These are phyloP conservation scores for Globisporangium apiculatum DNA, from an alignment of 352 stramenopile species.

Conservation along the genomic window DNA sequence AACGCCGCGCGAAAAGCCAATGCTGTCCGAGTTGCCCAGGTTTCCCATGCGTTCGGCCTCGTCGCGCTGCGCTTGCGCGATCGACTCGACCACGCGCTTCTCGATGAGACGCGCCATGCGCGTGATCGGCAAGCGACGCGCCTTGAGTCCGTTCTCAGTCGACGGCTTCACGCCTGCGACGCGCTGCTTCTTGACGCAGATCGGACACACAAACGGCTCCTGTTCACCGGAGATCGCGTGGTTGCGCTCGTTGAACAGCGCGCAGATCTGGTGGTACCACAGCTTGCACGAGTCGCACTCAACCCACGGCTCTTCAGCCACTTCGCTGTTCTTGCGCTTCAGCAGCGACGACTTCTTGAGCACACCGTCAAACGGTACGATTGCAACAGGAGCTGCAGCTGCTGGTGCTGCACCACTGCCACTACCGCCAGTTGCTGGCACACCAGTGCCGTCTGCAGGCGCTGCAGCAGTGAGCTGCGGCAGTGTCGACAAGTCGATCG, in stretches of 20 bases:
- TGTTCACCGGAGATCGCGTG: conserved; percentile 91
- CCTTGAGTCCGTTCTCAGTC: conserved; percentile 77
- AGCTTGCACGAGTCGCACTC: conserved; percentile 97
- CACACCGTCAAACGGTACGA: conserved; percentile 45
- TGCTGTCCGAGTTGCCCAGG: conserved; percentile 78
- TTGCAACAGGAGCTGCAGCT: conserved; percentile 14
- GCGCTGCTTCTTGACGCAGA: conserved; percentile 83
- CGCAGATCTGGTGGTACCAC: conserved; percentile 99
- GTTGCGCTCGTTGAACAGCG: conserved; percentile 98
- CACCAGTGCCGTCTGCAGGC: conserved; percentile 27
- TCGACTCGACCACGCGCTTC: conserved; percentile 63
- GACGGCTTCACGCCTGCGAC: conserved; percentile 63
- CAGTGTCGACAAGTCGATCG: conserved; percentile 88
- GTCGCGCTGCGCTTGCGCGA: conserved; percentile 69
- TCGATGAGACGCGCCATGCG: conserved; percentile 84
- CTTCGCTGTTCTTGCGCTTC: conserved; percentile 98
- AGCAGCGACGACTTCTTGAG: conserved; percentile 92
- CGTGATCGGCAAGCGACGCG: conserved; percentile 69
- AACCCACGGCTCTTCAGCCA: conserved; percentile 96
- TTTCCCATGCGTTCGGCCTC: conserved; percentile 74
- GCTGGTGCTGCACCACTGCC: conserved; percentile 4
- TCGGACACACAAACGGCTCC: conserved; percentile 81
- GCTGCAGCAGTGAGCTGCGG: conserved; percentile 65
- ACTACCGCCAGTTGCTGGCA: not conserved
- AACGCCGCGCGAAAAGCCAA: conserved; percentile 56